These are phyloP conservation scores for Periconia sp. DNA, from an alignment of 2,329 filamentous ascomycete genomes.

Conservation along the genomic window DNA sequence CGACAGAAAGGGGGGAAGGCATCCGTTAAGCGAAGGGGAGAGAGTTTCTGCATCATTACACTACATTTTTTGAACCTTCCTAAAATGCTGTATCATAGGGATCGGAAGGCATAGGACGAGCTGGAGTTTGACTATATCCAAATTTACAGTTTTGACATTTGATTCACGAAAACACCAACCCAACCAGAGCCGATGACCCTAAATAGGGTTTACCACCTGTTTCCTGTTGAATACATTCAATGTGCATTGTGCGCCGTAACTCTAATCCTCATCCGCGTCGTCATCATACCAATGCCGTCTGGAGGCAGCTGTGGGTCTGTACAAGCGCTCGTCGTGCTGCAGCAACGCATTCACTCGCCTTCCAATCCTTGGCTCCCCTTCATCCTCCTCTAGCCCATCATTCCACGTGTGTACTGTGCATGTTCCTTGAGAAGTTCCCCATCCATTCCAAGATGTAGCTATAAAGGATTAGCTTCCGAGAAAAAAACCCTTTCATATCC, in stretches of 20 bases:
- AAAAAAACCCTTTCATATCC: background rate
- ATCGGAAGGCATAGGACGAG: slow-evolving; percentile 24
- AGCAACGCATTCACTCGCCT: slow-evolving; percentile 40
- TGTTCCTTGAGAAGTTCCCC: slow-evolving; percentile 71
- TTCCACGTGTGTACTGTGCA: slow-evolving; percentile 80
- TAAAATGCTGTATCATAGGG: slow-evolving; percentile 34
- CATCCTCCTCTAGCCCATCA: slow-evolving; percentile 67
- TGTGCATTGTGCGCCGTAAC: background rate
- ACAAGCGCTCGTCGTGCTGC: slow-evolving; percentile 40
- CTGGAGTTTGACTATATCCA: slow-evolving; percentile 42
- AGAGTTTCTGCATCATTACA: background rate
- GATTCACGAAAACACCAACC: background rate
- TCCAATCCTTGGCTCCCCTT: slow-evolving; percentile 38
- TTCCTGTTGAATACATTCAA: too few relatives aligned
- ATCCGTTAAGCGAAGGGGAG: background rate
- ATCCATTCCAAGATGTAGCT: slow-evolving; percentile 85
- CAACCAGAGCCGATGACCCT: background rate
- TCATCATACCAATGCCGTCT: slow-evolving; percentile 31
- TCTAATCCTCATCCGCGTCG: slow-evolving; percentile 31
- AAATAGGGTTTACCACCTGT: too few relatives aligned
- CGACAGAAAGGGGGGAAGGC: background rate
- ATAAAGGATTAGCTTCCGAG: slow-evolving; percentile 14
- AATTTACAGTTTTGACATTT: slow-evolving; percentile 18
- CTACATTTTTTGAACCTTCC: background rate
- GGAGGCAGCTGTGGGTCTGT: slow-evolving; percentile 23